Evolutionary conservation across 73 alveolate species (phyloP).

Genomic region (Blepharisma japonicum): DNA sequence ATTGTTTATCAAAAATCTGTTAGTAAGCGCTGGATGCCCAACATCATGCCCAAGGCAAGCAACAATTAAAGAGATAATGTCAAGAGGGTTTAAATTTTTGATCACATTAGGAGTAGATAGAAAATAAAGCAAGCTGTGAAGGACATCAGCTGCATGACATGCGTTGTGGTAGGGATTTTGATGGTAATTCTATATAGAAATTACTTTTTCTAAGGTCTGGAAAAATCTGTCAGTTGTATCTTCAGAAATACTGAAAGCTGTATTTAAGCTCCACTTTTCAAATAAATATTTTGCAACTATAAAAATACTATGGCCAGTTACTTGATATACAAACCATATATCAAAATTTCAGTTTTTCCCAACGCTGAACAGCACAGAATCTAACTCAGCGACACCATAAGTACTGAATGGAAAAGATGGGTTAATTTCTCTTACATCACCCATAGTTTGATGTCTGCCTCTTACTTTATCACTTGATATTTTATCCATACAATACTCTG

Average conservation of each 20-base stretch:
- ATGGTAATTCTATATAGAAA: slow-evolving; percentile 26
- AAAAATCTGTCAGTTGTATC: neutral
- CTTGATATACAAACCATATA: slow-evolving; percentile 1
- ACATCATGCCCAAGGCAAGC: slow-evolving; percentile 55
- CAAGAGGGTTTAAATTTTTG: slow-evolving; percentile 30
- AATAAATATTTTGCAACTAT: neutral
- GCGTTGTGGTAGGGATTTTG: slow-evolving; percentile 56
- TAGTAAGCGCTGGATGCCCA: slow-evolving; percentile 52
- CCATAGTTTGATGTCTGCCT: neutral
- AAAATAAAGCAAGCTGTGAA: slow-evolving; percentile 46
- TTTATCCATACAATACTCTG: neutral
- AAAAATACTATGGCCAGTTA: slow-evolving; percentile 14
- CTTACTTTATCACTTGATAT: no score
- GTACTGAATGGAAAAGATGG: neutral
- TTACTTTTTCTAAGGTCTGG: slow-evolving; percentile 14
- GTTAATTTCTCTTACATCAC: neutral
- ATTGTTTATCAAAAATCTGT: slow-evolving; percentile 39
- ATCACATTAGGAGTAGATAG: slow-evolving; percentile 35
- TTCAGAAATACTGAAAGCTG: neutral
- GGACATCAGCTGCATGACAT: slow-evolving; percentile 68
- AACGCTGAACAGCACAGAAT: neutral
- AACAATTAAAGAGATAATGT: slow-evolving; percentile 37
- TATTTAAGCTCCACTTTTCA: slow-evolving; percentile 14
- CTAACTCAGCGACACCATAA: neutral
- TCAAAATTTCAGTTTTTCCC: slow-evolving; percentile 37